Base-by-base conservation (phyloP, 441 rosid species). In the Syzygium malaccense region DNA sequence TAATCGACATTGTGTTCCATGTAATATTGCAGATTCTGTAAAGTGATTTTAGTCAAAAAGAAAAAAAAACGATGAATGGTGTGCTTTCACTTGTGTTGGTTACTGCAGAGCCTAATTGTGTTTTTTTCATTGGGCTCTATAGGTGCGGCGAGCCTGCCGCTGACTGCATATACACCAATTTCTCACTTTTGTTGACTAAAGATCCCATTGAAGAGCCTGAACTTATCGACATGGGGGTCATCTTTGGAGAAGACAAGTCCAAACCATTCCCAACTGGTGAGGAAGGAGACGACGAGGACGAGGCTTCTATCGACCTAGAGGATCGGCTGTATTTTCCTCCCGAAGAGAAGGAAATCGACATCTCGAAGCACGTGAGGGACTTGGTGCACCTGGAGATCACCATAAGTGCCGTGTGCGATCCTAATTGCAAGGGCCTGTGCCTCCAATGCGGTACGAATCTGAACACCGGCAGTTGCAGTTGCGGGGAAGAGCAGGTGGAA, bases 101-200 rank as follows among this genome's bases (percentile, higher is more conserved):
- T 45, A 20, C 51, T 37, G 51, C 28, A 12, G n/a, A 37, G 83
- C 26, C 83, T 75, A 84, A 84, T 1, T 55, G 25, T 58, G 17
- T 62, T n/a, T 60, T 60, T 64, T 49, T 83, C n/a, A 1, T 7
- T 84, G 56, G 32, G 51, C 85, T 87, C 86, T 87, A 13, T 89
- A 96, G 99, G 89, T 97, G 99, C 75, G 94, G 96, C 53, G 93
- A 93, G 89, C 94, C 94, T 86, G 93, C 96, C 49, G 96, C 97
- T 19, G 95, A 95, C 92, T 86, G 95, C 86, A 88, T 97, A 25
- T 98, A 93, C 95, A 91, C 96, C 93, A 95, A 96, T 93, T 94
- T 98, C 92, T 93, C 97, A 6, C 88, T 98, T 25, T 87, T 96
- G 89, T 95, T 98, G 32, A 92, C 93, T 2, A 95, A 96, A 88